Evolutionary conservation across 345 rosid species (phyloP).

Genomic region (Trapa bicornis): DNA sequence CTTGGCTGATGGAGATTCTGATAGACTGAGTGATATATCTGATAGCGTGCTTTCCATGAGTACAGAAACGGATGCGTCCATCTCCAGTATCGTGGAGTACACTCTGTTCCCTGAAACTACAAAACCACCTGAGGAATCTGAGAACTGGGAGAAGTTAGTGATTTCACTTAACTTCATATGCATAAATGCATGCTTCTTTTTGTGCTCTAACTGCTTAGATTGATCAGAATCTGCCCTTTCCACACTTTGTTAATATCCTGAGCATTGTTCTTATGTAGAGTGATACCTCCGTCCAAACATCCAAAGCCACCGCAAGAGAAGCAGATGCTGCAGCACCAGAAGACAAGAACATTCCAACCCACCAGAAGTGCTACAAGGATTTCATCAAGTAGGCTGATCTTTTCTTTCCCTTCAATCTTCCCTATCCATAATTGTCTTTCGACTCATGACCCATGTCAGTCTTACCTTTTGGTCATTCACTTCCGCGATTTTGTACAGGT

Average conservation of each 20-base stretch:
- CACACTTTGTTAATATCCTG: not conserved
- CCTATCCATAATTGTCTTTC: not conserved
- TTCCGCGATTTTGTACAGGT: conserved; percentile 14
- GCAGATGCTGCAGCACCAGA: conserved; percentile 11
- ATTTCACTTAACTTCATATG: not conserved
- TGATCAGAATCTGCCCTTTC: not conserved
- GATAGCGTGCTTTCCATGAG: conserved; percentile 87
- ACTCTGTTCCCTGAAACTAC: conserved; percentile 61
- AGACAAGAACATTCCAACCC: conserved; percentile 35
- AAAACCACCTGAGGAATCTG: conserved; percentile 34
- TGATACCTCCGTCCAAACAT: conserved; percentile 29
- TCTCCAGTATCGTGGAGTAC: conserved; percentile 54
- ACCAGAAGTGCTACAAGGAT: conserved; percentile 40
- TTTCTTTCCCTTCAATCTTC: not conserved
- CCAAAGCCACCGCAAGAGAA: conserved; percentile 39
- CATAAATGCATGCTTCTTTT: not conserved
- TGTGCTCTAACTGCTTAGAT: not conserved
- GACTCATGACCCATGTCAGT: not conserved
- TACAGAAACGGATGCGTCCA: conserved; percentile 78
- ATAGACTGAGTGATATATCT: conserved; percentile 86
- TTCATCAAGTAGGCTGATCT: conserved; percentile 31
- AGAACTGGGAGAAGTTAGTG: conserved; percentile 46
- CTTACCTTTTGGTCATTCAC: conserved; percentile 1
- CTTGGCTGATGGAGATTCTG: conserved; percentile 60
- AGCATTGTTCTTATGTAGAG: not conserved